Evolutionary conservation across 352 stramenopile species (phyloP).

Genomic region (Thalassiosira mediterranea): DNA sequence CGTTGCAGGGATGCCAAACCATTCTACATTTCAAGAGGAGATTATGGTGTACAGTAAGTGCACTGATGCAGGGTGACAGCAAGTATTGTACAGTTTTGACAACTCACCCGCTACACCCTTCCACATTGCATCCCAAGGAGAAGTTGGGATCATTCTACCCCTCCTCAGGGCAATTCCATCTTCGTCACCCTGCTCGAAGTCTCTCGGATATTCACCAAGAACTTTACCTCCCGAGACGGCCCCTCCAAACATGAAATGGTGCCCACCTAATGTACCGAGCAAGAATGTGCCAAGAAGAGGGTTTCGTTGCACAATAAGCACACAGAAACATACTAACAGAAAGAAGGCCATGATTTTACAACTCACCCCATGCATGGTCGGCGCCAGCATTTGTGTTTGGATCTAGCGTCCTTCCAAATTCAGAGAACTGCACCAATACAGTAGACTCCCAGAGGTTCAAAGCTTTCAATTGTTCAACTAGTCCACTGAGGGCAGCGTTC

Average conservation of each 20-base stretch:
- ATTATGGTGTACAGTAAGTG: too few relatives aligned
- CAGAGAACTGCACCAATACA: slow-evolving; percentile 60
- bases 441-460: slow-evolving; percentile 66
- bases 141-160: slow-evolving; percentile 62
- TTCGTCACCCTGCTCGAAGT: slow-evolving; percentile 27
- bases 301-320: too few relatives aligned
- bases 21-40: too few relatives aligned
- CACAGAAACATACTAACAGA: too few relatives aligned
- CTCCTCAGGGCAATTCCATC: slow-evolving; percentile 33
- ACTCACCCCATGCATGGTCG: slow-evolving; percentile 73
- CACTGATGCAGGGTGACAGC: too few relatives aligned
- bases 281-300: too few relatives aligned
- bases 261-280: slow-evolving; percentile 56
- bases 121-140: slow-evolving; percentile 64
- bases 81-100: too few relatives aligned
- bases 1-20: slow-evolving; percentile 28
- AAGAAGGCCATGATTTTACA: too few relatives aligned
- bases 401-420: slow-evolving; percentile 79
- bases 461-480: slow-evolving; percentile 67
- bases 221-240: slow-evolving; percentile 41
- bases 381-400: slow-evolving; percentile 63
- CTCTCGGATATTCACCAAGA: slow-evolving; percentile 53
- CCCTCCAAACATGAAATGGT: slow-evolving; percentile 52
- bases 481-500: slow-evolving; percentile 58
- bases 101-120: slow-evolving; percentile 20